A percentile compares a stretch with the other conserved stretches of the same genome.
Conservation (phyloP, 2,329 filamentous ascomycete species). For the Pseudogymnoascus sp. region DNA sequence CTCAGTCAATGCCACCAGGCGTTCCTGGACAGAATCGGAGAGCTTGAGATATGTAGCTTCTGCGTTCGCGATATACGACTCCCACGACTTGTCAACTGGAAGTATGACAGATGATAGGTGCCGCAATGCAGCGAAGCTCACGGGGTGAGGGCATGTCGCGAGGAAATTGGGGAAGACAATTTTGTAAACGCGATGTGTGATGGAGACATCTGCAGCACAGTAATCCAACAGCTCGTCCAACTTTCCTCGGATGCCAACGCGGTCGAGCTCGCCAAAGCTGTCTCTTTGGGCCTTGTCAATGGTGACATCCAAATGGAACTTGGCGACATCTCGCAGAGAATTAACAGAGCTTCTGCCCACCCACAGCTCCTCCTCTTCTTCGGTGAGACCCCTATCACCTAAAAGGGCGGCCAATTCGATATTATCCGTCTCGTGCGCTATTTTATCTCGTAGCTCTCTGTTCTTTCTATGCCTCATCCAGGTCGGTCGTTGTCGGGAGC, state of each 20-base stretch:
- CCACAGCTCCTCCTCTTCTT: conserved; percentile 94
- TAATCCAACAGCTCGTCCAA: conserved; percentile 83
- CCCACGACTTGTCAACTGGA: conserved; percentile 82
- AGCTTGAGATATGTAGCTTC: conserved; percentile 76
- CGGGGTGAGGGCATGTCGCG: conserved; percentile 85
- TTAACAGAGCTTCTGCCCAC: conserved; percentile 91
- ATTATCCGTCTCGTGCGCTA: conserved; percentile 62
- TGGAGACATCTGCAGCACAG: conserved; percentile 85
- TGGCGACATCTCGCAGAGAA: conserved; percentile 87
- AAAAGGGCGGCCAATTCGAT: conserved; percentile 64
- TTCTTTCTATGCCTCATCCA: conserved; percentile 98
- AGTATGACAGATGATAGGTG: conserved; percentile 92
- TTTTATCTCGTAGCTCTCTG: conserved; percentile 70
- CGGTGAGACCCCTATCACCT: conserved; percentile 54
- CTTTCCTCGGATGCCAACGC: conserved; percentile 58
- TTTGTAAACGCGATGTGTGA: conserved; percentile 90
- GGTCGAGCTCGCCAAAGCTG: conserved; percentile 75
- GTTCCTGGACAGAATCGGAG: conserved; percentile 66
- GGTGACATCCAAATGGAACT: conserved; percentile 85
- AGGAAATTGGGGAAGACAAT: conserved; percentile 88
- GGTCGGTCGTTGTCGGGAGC: conserved; percentile 86
- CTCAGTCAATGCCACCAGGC: conserved; percentile 64
- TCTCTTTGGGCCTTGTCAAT: conserved; percentile 86
- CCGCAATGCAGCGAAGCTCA: conserved; percentile 88
- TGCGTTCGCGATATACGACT: conserved; percentile 71